These are phyloP conservation scores for Apiospora koreana DNA, from an alignment of 2,329 filamentous ascomycete genomes.

Conservation along the genomic window DNA sequence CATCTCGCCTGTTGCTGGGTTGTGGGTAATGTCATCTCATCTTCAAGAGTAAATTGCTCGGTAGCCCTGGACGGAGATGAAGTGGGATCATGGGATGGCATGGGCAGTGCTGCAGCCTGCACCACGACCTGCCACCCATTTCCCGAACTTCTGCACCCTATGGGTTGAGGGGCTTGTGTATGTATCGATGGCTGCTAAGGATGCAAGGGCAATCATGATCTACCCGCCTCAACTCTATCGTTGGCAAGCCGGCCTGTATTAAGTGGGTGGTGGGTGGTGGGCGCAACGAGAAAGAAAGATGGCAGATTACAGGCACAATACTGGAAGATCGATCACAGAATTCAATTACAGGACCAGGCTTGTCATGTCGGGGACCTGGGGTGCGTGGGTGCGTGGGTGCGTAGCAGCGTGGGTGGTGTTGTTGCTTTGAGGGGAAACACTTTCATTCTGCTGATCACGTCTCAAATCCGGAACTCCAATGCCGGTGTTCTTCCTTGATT, in stretches of 20 bases:
- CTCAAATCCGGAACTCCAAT: neutral
- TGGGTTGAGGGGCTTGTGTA: too few species aligned
- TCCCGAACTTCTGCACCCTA: too few species aligned
- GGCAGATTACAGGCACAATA: neutral
- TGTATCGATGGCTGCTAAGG: neutral
- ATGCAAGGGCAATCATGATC: conserved; percentile 9
- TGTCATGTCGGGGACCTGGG: neutral
- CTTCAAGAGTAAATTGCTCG: neutral
- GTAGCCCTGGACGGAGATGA: conserved; percentile 1
- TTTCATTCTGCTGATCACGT: neutral
- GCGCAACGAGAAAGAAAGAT: neutral
- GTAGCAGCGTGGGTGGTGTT: too few species aligned
- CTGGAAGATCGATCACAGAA: neutral
- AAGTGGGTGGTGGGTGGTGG: neutral
- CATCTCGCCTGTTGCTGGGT: conserved; percentile 1
- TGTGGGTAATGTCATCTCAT: neutral
- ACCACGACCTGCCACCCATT: neutral
- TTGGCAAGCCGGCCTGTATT: neutral
- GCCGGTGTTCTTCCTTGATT: neutral
- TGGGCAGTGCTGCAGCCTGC: neutral
- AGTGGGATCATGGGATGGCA: neutral
- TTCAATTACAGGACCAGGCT: neutral
- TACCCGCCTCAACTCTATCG: conserved; percentile 9
- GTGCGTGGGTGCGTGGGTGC: neutral
- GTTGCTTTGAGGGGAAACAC: neutral